Base-by-base conservation (phyloP, 2,329 filamentous ascomycete genomes). In the Apiospora malaysiana region DNA sequence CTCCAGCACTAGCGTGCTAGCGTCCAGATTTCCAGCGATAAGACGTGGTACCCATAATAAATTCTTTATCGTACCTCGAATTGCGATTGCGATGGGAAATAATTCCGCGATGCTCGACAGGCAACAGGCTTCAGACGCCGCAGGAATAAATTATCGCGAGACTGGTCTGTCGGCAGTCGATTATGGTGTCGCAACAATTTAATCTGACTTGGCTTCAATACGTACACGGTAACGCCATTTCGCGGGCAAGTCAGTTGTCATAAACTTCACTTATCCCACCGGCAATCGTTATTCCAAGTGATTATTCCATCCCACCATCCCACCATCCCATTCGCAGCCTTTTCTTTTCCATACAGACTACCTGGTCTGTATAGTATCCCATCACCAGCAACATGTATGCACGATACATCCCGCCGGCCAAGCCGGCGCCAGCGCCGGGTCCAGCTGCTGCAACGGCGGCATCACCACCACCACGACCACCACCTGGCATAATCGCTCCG, bases 371-470 rank as follows among this genome's bases (percentile, higher is more conserved):
- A 21, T 37, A n/a, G n/a, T n/a, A 16, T 45, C 4, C 12, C 5
- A 14, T 21, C 16, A n/a, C 21, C 9, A n/a, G 4, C n/a, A 69
- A 23, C 51, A 80, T 79, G 78, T 85, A 85, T 74, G 79, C 83
- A 66, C 79, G 84, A 73, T 85, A 86, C 71, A 76, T 85, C 21
- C 84, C 77, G 23, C 75, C 67, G n/a, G 40, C 45, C 21, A 51
- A 51, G 67, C 46, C 67, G 10, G 46, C 45, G n/a, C n/a, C 66
- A 18, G 43, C 43, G 25, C 25, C 66, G 6, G 23, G 25, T 14
- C 25, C 43, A 25, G 56, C n/a, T 40, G 18, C n/a, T 5, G 40
- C 12, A 12, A 45, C 65, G 40, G 14, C 18, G 6, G 9, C 40
- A 14, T 18, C n/a, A 14, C 18, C 32, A 18, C 42, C 10, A 45